These are phyloP conservation scores for Selaginella tamariscina DNA, from an alignment of 75 land plant species.

Conservation along the genomic window DNA sequence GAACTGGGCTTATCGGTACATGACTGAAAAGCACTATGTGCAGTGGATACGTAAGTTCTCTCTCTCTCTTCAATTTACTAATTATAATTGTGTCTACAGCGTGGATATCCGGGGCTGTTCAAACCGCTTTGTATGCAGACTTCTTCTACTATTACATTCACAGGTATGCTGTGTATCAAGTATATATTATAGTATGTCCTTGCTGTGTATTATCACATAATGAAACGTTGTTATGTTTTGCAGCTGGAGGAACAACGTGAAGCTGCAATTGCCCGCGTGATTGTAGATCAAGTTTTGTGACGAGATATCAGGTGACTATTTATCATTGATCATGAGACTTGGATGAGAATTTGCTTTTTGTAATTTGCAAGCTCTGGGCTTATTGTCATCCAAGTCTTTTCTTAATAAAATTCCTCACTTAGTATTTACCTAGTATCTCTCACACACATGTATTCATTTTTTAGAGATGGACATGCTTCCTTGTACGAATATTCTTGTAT, in stretches of 20 bases:
- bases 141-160: slow-evolving; percentile 77
- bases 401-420: too few relatives aligned
- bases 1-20: slow-evolving; percentile 74
- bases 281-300: slow-evolving; percentile 5
- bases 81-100: slow-evolving; percentile 34
- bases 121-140: slow-evolving; percentile 73
- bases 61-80: neutral
- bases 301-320: slow-evolving; percentile 47
- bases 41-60: slow-evolving; percentile 65
- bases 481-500: too few relatives aligned
- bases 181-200: neutral
- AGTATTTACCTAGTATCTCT: neutral
- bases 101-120: slow-evolving; percentile 69
- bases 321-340: slow-evolving; percentile 29
- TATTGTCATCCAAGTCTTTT: too few relatives aligned
- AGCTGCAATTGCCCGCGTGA: slow-evolving; percentile 16
- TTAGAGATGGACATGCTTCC: too few relatives aligned
- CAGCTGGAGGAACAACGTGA: slow-evolving; percentile 24
- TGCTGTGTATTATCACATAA: neutral
- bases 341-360: too few relatives aligned
- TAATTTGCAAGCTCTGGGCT: slow-evolving; percentile 24
- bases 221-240: slow-evolving; percentile 1
- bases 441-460: neutral
- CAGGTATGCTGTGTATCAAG: slow-evolving; percentile 29
- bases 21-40: slow-evolving; percentile 50